phyloP scores from a whole-genome alignment of 176 grass and related monocot genomes.

The Carex cristatella region DNA sequence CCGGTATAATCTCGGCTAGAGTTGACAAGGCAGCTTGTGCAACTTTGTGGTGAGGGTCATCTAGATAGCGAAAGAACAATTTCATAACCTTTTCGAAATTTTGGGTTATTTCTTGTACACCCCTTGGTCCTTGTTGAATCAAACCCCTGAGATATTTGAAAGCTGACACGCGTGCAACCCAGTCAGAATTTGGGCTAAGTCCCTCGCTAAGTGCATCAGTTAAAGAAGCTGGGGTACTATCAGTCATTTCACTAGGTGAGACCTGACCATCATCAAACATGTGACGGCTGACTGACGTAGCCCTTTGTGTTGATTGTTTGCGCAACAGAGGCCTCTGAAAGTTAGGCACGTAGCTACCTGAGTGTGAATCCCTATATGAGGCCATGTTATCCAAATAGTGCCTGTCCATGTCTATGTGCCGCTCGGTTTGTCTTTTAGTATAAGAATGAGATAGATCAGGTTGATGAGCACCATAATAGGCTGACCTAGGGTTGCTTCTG shows the following conservation, averaged over 20 bases:
- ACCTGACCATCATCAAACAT: slow-evolving; percentile 66
- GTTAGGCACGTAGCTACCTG: slow-evolving; percentile 57
- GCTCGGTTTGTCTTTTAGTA: slow-evolving; percentile 72
- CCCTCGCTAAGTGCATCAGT: slow-evolving; percentile 65
- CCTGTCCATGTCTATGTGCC: slow-evolving; percentile 57
- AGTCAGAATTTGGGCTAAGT: slow-evolving; percentile 75
- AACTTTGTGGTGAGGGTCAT: slow-evolving; percentile 96
- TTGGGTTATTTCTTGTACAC: slow-evolving; percentile 67
- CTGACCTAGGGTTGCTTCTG: slow-evolving; percentile 61
- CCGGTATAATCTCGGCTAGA: slow-evolving; percentile 65
- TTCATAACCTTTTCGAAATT: slow-evolving; percentile 98
- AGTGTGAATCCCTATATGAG: slow-evolving; percentile 49
- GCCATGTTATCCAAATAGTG: slow-evolving; percentile 59
- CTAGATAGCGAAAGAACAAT: slow-evolving; percentile 68
- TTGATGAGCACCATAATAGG: slow-evolving; percentile 53
- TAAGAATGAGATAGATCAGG: slow-evolving; percentile 66
- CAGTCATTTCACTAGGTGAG: slow-evolving; percentile 48
- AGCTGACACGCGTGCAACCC: slow-evolving; percentile 83
- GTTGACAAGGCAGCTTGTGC: slow-evolving; percentile 78
- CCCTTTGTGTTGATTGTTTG: slow-evolving; percentile 77
- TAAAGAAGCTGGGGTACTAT: slow-evolving; percentile 62
- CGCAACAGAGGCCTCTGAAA: slow-evolving; percentile 80
- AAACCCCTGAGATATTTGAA: slow-evolving; percentile 66
- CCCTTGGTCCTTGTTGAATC: slow-evolving; percentile 57
- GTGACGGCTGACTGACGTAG: slow-evolving; percentile 48